Conservation (phyloP, 2,329 filamentous ascomycete species). For the Conoideocrella luteorostrata region DNA sequence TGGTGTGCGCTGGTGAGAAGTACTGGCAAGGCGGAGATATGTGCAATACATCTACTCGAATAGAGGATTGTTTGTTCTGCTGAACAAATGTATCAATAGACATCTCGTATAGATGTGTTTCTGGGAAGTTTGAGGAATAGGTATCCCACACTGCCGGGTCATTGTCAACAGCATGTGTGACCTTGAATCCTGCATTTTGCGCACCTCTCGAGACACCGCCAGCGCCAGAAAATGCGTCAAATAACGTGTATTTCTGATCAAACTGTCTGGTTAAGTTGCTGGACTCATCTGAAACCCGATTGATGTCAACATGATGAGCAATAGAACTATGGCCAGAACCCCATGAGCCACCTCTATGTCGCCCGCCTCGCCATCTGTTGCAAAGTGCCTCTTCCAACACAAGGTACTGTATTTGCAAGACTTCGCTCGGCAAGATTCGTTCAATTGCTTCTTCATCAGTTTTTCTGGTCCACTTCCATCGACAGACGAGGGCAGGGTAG, state of each 20-base stretch:
- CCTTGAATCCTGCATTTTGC: slow-evolving; percentile 45
- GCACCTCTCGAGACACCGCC: slow-evolving; percentile 67
- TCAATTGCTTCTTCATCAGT: slow-evolving; percentile 30
- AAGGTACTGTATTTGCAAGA: slow-evolving; percentile 21
- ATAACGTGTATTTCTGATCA: slow-evolving; percentile 55
- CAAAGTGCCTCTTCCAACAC: slow-evolving; percentile 25
- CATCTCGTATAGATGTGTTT: slow-evolving; percentile 39
- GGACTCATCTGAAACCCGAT: background rate
- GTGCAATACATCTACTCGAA: slow-evolving; percentile 61
- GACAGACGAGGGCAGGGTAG: slow-evolving; percentile 35
- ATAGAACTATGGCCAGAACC: background rate
- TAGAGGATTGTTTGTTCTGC: slow-evolving; percentile 13
- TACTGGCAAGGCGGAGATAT: slow-evolving; percentile 72
- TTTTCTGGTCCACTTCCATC: slow-evolving; percentile 36
- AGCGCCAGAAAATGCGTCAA: slow-evolving; percentile 67
- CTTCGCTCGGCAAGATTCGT: slow-evolving; percentile 24
- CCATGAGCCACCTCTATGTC: slow-evolving; percentile 26
- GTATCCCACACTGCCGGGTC: slow-evolving; percentile 49
- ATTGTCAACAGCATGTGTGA: slow-evolving; percentile 60
- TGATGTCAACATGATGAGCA: background rate
- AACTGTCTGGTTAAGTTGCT: background rate
- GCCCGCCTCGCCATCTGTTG: slow-evolving; percentile 24
- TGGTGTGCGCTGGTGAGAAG: slow-evolving; percentile 67
- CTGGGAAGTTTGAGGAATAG: slow-evolving; percentile 52
- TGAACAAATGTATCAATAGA: slow-evolving; percentile 44